These are phyloP conservation scores for Saturnispora kantuleensis DNA, from an alignment of 805 yeast genomes.

Conservation along the genomic window DNA sequence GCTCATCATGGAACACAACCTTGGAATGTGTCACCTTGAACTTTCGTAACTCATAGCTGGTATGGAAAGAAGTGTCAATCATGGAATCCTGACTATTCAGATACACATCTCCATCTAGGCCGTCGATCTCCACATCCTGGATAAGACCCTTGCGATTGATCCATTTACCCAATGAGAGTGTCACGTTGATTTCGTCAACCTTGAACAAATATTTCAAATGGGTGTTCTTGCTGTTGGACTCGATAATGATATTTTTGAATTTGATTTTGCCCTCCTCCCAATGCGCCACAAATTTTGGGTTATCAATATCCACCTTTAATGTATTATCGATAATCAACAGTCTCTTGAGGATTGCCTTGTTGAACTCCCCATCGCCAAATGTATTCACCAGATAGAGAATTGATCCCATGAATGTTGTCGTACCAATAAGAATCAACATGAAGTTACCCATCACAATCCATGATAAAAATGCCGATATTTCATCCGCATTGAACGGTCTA, in stretches of 20 bases:
- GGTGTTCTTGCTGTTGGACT: conserved; percentile 13
- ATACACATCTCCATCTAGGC: conserved; percentile 32
- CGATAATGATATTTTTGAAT: conserved; percentile 32
- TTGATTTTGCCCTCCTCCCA: conserved; percentile 41
- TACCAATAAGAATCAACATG: conserved; percentile 45
- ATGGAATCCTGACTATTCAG: conserved; percentile 12
- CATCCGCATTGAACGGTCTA: conserved; percentile 40
- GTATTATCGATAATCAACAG: conserved; percentile 27
- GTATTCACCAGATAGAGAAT: conserved; percentile 36
- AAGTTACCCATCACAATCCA: conserved; percentile 51
- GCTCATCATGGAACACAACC: conserved; percentile 24
- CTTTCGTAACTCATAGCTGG: conserved; percentile 30
- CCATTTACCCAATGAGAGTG: conserved; percentile 45
- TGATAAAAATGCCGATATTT: conserved; percentile 43
- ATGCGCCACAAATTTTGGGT: conserved; percentile 31
- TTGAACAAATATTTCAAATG: conserved; percentile 25
- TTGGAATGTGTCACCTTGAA: conserved; percentile 44
- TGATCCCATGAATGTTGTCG: conserved; percentile 45
- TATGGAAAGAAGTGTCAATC: conserved; percentile 19
- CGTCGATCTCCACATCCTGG: conserved; percentile 37
- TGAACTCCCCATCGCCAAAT: conserved; percentile 20
- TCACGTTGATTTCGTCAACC: conserved; percentile 34
- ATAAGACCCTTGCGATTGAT: conserved; percentile 45
- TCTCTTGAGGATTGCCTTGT: conserved; percentile 21
- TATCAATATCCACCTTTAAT: conserved; percentile 20